phyloP scores from a whole-genome alignment of 176 grass and related monocot species.

The Oryza brachyantha region DNA sequence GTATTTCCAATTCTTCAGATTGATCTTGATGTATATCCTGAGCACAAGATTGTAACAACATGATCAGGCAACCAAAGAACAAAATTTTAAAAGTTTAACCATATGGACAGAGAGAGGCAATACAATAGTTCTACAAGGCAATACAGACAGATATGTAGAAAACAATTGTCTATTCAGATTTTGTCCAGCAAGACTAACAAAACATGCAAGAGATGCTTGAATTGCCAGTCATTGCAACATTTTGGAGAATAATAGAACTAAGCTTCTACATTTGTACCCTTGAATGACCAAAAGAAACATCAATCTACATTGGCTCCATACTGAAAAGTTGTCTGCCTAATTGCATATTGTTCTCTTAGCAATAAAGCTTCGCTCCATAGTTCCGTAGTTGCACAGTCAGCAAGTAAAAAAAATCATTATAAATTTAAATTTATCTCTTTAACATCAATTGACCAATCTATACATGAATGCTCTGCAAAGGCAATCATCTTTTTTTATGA shows the following conservation, averaged over 20 bases:
- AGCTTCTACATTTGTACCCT: neutral
- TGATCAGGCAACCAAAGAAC: neutral
- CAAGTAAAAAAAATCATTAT: constrained; percentile 5
- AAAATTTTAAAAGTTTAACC: neutral
- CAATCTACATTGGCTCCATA: neutral
- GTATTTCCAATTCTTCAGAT: constrained; percentile 47
- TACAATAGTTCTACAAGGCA: neutral
- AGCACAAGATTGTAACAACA: constrained; percentile 36
- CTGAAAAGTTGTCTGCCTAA: neutral
- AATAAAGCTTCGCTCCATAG: neutral
- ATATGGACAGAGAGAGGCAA: neutral
- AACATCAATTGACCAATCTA: neutral
- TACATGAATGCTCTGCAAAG: neutral
- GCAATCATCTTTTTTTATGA: neutral
- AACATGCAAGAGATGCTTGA: neutral
- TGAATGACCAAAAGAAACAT: constrained; percentile 3
- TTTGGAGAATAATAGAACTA: neutral
- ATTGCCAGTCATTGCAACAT: neutral
- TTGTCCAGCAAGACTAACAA: constrained; percentile 12
- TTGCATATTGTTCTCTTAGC: neutral
- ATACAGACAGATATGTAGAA: neutral
- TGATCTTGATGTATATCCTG: constrained; percentile 43
- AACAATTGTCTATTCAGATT: neutral
- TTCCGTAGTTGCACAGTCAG: neutral
- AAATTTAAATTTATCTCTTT: neutral